A percentile compares a stretch with the other conserved stretches of the same genome.
These are phyloP conservation scores for Neopestalotiopsis sp. DNA, from an alignment of 2,329 filamentous ascomycete genomes.

Conservation along the genomic window DNA sequence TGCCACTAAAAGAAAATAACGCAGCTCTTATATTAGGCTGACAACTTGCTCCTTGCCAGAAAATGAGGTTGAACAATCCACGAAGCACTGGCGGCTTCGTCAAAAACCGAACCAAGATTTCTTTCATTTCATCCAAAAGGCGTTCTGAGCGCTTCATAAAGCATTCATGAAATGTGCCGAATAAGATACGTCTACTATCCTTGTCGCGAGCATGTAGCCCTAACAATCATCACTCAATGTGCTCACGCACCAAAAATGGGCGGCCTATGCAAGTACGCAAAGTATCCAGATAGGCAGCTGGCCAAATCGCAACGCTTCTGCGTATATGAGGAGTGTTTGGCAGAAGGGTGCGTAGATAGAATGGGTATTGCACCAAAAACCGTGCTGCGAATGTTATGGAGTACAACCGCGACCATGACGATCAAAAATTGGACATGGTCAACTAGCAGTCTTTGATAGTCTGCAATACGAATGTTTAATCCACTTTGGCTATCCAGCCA, in stretches of 20 bases:
- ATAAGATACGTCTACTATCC: constrained; percentile 18
- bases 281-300: neutral
- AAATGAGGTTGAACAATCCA: neutral
- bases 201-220: constrained; percentile 15
- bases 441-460: neutral
- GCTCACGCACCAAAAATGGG: neutral
- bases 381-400: neutral
- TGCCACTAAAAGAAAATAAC: neutral
- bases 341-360: neutral
- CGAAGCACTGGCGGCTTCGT: neutral
- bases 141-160: neutral
- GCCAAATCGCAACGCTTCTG: constrained; percentile 4
- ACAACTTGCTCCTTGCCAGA: neutral
- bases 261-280: neutral
- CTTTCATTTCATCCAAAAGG: neutral
- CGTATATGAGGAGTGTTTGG: neutral
- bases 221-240: constrained; percentile 14
- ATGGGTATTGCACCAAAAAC: neutral
- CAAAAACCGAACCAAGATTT: neutral
- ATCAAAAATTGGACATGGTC: neutral
- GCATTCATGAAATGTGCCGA: constrained; percentile 15
- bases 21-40: neutral
- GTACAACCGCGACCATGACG: neutral
- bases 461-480: neutral
- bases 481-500: neutral